Percentiles rank a stretch among this genome's conserved stretches.
Conservation (phyloP, 257 asterid species). For the Nicotiana benthamiana region DNA sequence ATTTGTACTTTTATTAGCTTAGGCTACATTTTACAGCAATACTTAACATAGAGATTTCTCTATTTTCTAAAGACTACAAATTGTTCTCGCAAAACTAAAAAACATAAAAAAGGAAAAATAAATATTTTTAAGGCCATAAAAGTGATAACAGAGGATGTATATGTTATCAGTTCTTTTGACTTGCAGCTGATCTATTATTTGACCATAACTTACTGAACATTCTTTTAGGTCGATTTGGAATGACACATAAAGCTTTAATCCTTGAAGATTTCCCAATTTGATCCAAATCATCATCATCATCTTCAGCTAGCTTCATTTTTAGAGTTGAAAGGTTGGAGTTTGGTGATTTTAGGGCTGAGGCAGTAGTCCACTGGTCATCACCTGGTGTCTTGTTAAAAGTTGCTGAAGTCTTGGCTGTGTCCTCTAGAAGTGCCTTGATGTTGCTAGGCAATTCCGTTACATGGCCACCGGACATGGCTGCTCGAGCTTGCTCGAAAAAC, state of each 20-base stretch:
- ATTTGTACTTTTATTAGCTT: slow-evolving; percentile 36
- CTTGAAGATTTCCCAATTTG: slow-evolving; percentile 23
- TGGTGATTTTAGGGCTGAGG: slow-evolving; percentile 52
- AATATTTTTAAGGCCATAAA: slow-evolving; percentile 1
- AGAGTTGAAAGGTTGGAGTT: slow-evolving; percentile 58
- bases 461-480: slow-evolving; percentile 53
- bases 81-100: slow-evolving; percentile 8
- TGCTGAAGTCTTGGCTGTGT: slow-evolving; percentile 32
- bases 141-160: slow-evolving; percentile 16
- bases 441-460: slow-evolving; percentile 53
- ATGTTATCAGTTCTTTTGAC: slow-evolving; percentile 39
- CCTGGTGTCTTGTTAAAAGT: slow-evolving; percentile 28
- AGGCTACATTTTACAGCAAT: slow-evolving; percentile 42
- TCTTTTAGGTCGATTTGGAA: slow-evolving; percentile 52
- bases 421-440: slow-evolving; percentile 60
- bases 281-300: slow-evolving; percentile 34
- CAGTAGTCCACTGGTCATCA: slow-evolving; percentile 65
- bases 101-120: neutral
- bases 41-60: slow-evolving; percentile 31
- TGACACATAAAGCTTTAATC: slow-evolving; percentile 27
- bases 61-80: slow-evolving; percentile 34
- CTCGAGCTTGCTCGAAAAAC: slow-evolving; percentile 87
- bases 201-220: slow-evolving; percentile 84
- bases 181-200: slow-evolving; percentile 35
- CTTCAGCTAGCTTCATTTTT: slow-evolving; percentile 74